Conservation (phyloP, 2,329 filamentous ascomycete species). For the Meredithiella fracta region DNA sequence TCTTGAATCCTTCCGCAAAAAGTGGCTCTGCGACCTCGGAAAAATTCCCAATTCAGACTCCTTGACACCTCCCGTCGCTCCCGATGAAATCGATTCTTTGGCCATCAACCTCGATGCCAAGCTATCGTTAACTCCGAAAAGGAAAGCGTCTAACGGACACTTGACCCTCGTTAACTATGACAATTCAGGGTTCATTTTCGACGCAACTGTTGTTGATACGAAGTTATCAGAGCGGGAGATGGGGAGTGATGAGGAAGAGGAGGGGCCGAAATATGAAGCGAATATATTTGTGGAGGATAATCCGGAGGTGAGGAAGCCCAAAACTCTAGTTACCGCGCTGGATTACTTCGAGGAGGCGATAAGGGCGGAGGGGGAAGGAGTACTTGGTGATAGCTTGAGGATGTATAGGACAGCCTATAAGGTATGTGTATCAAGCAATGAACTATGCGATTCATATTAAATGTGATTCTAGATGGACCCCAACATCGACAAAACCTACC, state of each 20-base stretch:
- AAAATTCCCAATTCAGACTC: too few species aligned
- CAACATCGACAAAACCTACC: conserved; percentile 70
- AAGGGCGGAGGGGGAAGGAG: conserved; percentile 71
- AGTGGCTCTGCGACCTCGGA: too few species aligned
- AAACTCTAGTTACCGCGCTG: conserved; percentile 55
- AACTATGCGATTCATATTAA: conserved; percentile 14
- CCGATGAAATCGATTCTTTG: too few species aligned
- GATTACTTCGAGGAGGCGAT: conserved; percentile 90
- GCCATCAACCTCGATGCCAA: too few species aligned
- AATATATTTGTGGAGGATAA: not conserved
- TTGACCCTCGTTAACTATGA: too few species aligned
- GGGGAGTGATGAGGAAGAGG: conserved; percentile 14
- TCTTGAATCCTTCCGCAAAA: conserved; percentile 14
- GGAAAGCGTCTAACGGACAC: too few species aligned
- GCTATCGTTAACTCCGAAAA: too few species aligned
- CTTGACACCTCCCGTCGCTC: too few species aligned
- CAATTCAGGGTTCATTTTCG: too few species aligned
- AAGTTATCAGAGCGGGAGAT: too few species aligned
- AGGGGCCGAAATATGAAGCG: not conserved
- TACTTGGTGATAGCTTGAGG: conserved; percentile 70
- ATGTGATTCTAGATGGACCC: conserved; percentile 50
- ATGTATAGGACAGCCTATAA: conserved; percentile 84
- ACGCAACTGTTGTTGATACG: too few species aligned
- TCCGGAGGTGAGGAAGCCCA: conserved; percentile 7
- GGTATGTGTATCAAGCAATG: conserved; percentile 29